These are phyloP conservation scores for Vigna mungo DNA, from an alignment of 306 rosid species.

Conservation along the genomic window DNA sequence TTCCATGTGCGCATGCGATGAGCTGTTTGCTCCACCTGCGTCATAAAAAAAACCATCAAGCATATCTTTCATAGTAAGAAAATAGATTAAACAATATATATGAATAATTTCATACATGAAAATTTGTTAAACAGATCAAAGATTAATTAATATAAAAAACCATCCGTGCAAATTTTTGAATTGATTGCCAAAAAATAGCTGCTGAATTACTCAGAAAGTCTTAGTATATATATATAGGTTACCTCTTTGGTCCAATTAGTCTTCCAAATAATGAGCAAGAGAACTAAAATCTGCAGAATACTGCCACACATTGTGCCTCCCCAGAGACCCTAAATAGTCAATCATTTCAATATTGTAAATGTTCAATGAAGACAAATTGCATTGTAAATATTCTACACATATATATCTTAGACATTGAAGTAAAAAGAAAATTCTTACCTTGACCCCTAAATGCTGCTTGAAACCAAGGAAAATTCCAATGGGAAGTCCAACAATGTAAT, in stretches of 20 bases:
- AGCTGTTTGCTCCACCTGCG: constrained; percentile 65
- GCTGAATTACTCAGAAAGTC: background rate
- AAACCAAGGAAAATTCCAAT: constrained; percentile 52
- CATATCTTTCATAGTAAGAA: no score
- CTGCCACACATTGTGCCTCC: constrained; percentile 54
- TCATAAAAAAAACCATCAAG: background rate
- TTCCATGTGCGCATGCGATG: constrained; percentile 55
- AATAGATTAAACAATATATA: no score
- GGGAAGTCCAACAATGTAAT: constrained; percentile 65
- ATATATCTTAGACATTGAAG: no score
- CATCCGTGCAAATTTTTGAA: no score
- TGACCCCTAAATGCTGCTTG: constrained; percentile 52
- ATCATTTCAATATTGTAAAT: no score
- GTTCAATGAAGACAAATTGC: no score
- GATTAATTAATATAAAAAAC: no score
- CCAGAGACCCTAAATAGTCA: constrained; percentile 24
- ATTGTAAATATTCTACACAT: no score
- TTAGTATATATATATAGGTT: background rate
- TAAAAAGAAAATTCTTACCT: constrained; percentile 25
- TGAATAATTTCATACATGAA: no score
- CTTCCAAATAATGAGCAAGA: constrained; percentile 45
- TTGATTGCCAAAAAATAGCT: no score
- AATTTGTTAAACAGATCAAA: no score
- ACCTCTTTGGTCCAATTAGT: constrained; percentile 70
- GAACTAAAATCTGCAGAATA: constrained; percentile 50